These are phyloP conservation scores for Suillus ampliporus DNA, from an alignment of 768 basidiomycete genomes.

Conservation along the genomic window DNA sequence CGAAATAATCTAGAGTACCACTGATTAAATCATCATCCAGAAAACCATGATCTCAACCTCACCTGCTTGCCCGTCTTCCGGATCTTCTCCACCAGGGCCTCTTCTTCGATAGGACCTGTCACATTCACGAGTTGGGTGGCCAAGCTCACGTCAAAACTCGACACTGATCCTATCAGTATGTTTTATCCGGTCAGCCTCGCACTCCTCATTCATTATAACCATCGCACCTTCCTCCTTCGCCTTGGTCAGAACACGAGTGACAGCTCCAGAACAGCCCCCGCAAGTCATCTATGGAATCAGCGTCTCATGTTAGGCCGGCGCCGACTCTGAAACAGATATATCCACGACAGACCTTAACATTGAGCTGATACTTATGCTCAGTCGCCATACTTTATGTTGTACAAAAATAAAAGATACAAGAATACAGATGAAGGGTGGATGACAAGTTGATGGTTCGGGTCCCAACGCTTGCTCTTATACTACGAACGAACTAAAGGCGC, in stretches of 20 bases:
- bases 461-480: constrained; percentile 8
- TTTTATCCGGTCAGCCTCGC: constrained; percentile 7
- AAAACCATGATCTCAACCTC: constrained; percentile 15
- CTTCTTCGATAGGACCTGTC: constrained; percentile 62
- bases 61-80: constrained; percentile 95
- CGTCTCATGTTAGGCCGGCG: background rate
- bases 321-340: background rate
- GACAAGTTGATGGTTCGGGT: background rate
- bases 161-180: constrained; percentile 9
- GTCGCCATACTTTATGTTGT: background rate
- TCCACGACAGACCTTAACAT: constrained; percentile 69
- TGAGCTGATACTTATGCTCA: constrained; percentile 64
- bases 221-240: constrained; percentile 49
- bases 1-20: constrained; percentile 46
- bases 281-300: constrained; percentile 77
- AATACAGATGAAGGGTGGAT: background rate
- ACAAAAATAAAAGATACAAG: constrained; percentile 9
- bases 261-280: constrained; percentile 83
- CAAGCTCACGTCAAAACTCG: constrained; percentile 63
- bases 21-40: background rate
- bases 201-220: constrained; percentile 8
- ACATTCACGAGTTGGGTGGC: constrained; percentile 78
- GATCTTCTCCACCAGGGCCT: constrained; percentile 71
- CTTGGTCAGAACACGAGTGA: constrained; percentile 75
- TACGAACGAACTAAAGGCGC: too few species aligned